Base-by-base conservation (phyloP, 2,329 filamentous ascomycete species). In the Beauveria scarabaeidicola region DNA sequence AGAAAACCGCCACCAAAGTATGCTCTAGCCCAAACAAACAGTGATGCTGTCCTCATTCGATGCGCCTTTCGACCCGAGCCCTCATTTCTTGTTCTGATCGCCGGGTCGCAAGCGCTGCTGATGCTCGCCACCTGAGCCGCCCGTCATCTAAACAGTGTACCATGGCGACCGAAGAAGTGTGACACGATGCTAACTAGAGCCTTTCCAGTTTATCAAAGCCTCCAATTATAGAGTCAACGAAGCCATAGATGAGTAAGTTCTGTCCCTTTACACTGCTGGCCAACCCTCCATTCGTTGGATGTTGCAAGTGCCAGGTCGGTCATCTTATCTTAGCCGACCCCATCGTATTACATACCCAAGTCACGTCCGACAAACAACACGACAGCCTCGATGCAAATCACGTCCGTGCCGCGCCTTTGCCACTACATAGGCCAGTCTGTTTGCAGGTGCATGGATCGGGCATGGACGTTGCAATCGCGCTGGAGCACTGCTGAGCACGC, bases 191-290 rank as follows among this genome's bases (percentile, higher is more conserved):
- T 59, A 56, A 61, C 48, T 53, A 48, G 27, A 41, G 27, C 23
- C 32, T 43, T 23, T 61, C 40, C 62, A 82, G 79, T 81, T 72
- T 63, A 72, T 81, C 23, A 82, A 77, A 64, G 74, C 72, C 51
- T 68, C 75, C 6, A 73, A 74, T 50, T 84, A 78, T 67, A 80
- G 77, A 66, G 67, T 83, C 7, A 77, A 83, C 60, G 74, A 80
- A 61, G 81, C 81, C 43, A 72, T 82, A 52, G 80, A 84, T 73
- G 71, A 76, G 82, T 84, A 75, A 82, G 82, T 83, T n/a, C 15
- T 58, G 27, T 10, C 51, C 9, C 27, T 40, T 52, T 48, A 43
- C 38, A 40, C 5, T 41, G 5, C 23, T 13, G 19, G 13, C 5
- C 23, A 41, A 2, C 6, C 17, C 38, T 11, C 25, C 13, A n/a